These are phyloP conservation scores for Letharia lupina DNA, from an alignment of 495 filamentous ascomycete species.

Conservation along the genomic window DNA sequence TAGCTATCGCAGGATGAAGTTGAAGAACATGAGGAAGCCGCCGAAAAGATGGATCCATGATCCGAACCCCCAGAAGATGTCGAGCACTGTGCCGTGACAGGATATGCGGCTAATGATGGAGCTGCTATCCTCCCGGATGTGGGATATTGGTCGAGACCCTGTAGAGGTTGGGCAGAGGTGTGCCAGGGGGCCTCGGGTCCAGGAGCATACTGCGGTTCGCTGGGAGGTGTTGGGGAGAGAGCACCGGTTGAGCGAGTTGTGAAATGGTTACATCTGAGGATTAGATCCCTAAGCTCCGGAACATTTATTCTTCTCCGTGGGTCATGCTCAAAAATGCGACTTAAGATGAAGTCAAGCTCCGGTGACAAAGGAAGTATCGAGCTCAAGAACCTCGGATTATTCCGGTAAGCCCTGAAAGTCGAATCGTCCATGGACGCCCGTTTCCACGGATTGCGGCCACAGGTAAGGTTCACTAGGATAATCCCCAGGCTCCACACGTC, in stretches of 20 bases:
- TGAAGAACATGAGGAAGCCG: slow-evolving; percentile 11
- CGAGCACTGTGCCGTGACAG: slow-evolving; percentile 9
- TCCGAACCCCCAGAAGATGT: slow-evolving; percentile 15
- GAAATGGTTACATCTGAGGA: slow-evolving; percentile 68
- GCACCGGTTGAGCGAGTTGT: slow-evolving; percentile 38
- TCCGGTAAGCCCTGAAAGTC: slow-evolving; percentile 86
- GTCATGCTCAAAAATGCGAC: slow-evolving; percentile 81
- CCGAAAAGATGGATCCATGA: slow-evolving; percentile 16
- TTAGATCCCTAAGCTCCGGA: slow-evolving; percentile 66
- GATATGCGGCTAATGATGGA: slow-evolving; percentile 4
- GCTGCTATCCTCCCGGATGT: neutral
- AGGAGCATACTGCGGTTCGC: slow-evolving; percentile 11
- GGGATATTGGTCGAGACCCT: neutral
- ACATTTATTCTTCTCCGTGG: slow-evolving; percentile 80
- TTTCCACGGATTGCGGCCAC: slow-evolving; percentile 98
- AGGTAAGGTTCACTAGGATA: slow-evolving; percentile 94
- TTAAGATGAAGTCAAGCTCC: slow-evolving; percentile 82
- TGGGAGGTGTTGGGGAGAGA: slow-evolving; percentile 12
- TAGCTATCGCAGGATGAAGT: slow-evolving; percentile 14
- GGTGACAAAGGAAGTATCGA: slow-evolving; percentile 87
- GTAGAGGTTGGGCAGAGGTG: neutral
- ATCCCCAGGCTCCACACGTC: slow-evolving; percentile 98
- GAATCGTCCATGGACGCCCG: slow-evolving; percentile 86
- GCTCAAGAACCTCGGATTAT: slow-evolving; percentile 79
- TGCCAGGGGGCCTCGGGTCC: neutral